Evolutionary conservation across 2,329 filamentous ascomycete species (phyloP).

Genomic region (Hysterium pulicare): DNA sequence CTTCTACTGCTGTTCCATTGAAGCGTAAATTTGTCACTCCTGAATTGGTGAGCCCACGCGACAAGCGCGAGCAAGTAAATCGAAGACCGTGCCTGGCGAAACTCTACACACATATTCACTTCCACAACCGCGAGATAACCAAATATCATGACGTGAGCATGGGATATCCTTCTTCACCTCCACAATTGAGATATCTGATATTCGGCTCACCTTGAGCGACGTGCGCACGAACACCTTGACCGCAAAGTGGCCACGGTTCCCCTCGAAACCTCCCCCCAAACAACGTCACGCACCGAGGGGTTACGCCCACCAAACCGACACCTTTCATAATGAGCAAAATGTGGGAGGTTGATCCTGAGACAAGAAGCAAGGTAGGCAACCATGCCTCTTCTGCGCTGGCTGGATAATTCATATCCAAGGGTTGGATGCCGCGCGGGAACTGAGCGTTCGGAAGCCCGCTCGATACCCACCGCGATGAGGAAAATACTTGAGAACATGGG

Average conservation of each 20-base stretch:
- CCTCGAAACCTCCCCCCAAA: slow-evolving; percentile 3
- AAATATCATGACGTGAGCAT: too few relatives aligned
- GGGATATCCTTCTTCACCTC: too few relatives aligned
- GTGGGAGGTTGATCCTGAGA: slow-evolving; percentile 99
- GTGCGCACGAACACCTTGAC: not conserved
- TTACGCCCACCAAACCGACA: slow-evolving; percentile 7
- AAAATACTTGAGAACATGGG: slow-evolving; percentile 4
- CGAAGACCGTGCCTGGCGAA: too few relatives aligned
- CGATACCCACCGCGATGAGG: too few relatives aligned
- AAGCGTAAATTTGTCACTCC: too few relatives aligned
- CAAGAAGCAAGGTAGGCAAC: slow-evolving; percentile 75
- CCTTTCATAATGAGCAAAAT: slow-evolving; percentile 61
- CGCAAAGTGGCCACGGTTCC: not conserved
- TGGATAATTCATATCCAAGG: not conserved
- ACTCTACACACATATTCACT: too few relatives aligned
- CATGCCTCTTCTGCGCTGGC: slow-evolving; percentile 3
- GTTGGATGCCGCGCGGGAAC: not conserved
- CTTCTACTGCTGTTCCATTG: too few relatives aligned
- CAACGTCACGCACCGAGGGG: slow-evolving; percentile 1
- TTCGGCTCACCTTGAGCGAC: not conserved
- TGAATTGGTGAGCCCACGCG: too few relatives aligned
- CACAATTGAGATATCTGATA: not conserved
- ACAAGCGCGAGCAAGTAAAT: too few relatives aligned
- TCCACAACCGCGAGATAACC: too few relatives aligned
- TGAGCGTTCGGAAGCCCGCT: too few relatives aligned